phyloP scores from a whole-genome alignment of 2,329 filamentous ascomycete species.

The Botryosphaeria agaves region DNA sequence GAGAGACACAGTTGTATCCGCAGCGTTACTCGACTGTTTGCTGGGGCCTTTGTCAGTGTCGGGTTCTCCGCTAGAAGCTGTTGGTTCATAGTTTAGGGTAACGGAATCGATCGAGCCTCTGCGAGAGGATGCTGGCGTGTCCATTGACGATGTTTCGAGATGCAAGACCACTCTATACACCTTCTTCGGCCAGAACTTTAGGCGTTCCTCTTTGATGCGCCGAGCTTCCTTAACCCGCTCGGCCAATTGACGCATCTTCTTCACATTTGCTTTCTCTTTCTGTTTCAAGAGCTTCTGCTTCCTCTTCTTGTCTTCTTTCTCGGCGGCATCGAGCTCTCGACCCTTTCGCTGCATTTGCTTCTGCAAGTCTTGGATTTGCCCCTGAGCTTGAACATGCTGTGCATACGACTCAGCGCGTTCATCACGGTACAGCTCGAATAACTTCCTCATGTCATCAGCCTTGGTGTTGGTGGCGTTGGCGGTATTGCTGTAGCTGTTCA shows the following conservation, averaged over 20 bases:
- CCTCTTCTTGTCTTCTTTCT: slow-evolving; percentile 11
- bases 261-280: slow-evolving; percentile 8
- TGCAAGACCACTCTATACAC: slow-evolving; percentile 19
- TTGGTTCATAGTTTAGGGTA: no score
- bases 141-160: slow-evolving; percentile 15
- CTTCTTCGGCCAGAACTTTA: slow-evolving; percentile 18
- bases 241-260: slow-evolving; percentile 5
- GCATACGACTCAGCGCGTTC: slow-evolving; percentile 13
- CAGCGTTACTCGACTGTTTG: neutral
- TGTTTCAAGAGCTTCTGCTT: slow-evolving; percentile 10
- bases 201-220: slow-evolving; percentile 14
- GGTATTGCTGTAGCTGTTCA: slow-evolving; percentile 18
- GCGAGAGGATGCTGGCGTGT: slow-evolving; percentile 13
- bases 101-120: slow-evolving; percentile 11
- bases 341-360: slow-evolving; percentile 11
- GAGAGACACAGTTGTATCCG: slow-evolving; percentile 14
- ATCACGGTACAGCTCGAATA: slow-evolving; percentile 16
- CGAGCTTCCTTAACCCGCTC: slow-evolving; percentile 2
- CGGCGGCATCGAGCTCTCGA: slow-evolving; percentile 9
- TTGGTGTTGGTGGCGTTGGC: slow-evolving; percentile 14
- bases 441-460: slow-evolving; percentile 14
- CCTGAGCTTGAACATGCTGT: slow-evolving; percentile 8
- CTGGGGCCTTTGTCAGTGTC: slow-evolving; percentile 1
- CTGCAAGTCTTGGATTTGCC: slow-evolving; percentile 9
- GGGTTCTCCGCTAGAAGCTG: slow-evolving; percentile 1